Conservation (phyloP, 805 yeast species). For the Metschnikowia continentalis region DNA sequence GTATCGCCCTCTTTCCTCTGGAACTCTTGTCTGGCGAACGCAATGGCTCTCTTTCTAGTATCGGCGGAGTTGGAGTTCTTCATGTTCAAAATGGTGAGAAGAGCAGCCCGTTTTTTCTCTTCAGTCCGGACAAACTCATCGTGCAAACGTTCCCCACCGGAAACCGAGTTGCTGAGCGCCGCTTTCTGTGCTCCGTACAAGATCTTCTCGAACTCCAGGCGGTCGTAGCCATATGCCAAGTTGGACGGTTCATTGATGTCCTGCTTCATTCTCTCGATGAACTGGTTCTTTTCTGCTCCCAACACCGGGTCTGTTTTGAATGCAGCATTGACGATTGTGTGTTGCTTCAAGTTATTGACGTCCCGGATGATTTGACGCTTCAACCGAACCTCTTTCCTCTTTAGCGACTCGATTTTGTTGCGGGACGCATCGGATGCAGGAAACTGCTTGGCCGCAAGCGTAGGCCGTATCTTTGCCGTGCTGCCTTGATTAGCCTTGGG, state of each 20-base stretch:
- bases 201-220: conserved; percentile 68
- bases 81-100: conserved; percentile 67
- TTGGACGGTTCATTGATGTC: conserved; percentile 63
- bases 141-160: conserved; percentile 27
- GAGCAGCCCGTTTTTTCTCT: conserved; percentile 60
- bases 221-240: conserved; percentile 55
- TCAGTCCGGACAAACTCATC: conserved; percentile 32
- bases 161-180: conserved; percentile 33
- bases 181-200: conserved; percentile 74
- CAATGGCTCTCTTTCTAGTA: conserved; percentile 51
- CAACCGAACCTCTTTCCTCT: conserved; percentile 37
- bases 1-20: conserved; percentile 84
- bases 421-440: conserved; percentile 29
- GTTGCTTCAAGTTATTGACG: conserved; percentile 38
- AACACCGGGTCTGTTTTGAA: conserved; percentile 75
- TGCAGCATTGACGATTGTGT: conserved; percentile 26
- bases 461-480: conserved; percentile 10
- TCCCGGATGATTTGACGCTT: conserved; percentile 39
- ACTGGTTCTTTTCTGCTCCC: conserved; percentile 64
- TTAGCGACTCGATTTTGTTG: conserved; percentile 31
- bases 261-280: conserved; percentile 61
- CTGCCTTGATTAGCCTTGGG: conserved; percentile 9
- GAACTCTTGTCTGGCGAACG: conserved; percentile 73
- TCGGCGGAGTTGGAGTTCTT: conserved; percentile 65
- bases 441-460: conserved; percentile 36